A percentile compares a stretch with the other conserved stretches of the same genome.
phyloP scores from a whole-genome alignment of 768 basidiomycete species.

The Boletus coccyginus region DNA sequence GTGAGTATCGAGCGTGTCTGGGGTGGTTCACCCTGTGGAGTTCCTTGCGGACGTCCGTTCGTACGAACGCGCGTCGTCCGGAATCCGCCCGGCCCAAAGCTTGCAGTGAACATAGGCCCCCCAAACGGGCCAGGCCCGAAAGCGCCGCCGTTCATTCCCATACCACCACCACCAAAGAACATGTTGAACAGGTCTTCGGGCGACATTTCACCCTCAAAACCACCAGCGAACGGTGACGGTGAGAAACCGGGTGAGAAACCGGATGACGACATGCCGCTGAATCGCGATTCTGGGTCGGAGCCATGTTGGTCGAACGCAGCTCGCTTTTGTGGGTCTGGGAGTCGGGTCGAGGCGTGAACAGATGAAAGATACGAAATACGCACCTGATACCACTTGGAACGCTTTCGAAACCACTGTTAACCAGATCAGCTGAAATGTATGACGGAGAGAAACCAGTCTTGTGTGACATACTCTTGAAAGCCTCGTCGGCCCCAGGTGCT shows the following conservation, averaged over 20 bases:
- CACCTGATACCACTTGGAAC: conserved; percentile 90
- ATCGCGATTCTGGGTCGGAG: conserved; percentile 85
- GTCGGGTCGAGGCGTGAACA: conserved; percentile 5
- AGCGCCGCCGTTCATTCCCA: conserved; percentile 40
- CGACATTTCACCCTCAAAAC: conserved; percentile 82
- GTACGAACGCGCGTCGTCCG: conserved; percentile 56
- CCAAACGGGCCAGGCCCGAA: conserved; percentile 53
- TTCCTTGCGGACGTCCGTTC: conserved; percentile 37
- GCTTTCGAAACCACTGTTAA: conserved; percentile 92
- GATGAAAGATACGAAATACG: not conserved
- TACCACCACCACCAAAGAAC: conserved; percentile 86
- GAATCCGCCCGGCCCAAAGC: conserved; percentile 84
- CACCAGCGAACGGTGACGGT: conserved; percentile 46
- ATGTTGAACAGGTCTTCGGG: conserved; percentile 98
- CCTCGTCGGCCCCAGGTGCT: conserved; percentile 97
- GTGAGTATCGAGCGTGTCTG: conserved; percentile 59
- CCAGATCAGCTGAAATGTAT: conserved; percentile 3
- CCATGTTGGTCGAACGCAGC: conserved; percentile 82
- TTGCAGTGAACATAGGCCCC: conserved; percentile 64
- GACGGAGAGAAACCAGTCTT: not conserved
- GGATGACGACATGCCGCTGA: conserved; percentile 64
- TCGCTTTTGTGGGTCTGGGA: conserved; percentile 80
- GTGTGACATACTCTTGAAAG: conserved; percentile 81
- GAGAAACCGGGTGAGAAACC: conserved; percentile 49
- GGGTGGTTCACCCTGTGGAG: conserved; percentile 37